Evolutionary conservation across 257 asterid genomes (phyloP), one percentile per base, ranked within the genome.

Genomic region (Fraxinus cuspidata): DNA sequence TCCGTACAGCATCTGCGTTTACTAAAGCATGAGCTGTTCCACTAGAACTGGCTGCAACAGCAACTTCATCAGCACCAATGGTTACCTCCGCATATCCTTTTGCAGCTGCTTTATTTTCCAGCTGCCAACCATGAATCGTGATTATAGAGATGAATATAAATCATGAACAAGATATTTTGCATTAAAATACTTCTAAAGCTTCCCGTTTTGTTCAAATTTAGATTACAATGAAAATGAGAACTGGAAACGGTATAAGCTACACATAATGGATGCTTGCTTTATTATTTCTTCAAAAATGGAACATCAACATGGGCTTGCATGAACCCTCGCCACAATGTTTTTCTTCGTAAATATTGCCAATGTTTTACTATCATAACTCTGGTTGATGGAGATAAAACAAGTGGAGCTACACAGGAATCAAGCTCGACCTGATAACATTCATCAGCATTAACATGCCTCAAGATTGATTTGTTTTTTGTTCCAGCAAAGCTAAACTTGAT

Each of bases 21-120:
- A 90, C 76, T 85, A 92, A 78, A 79, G 98, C 99, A 81, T 94
- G 99, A 18, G 98, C 99, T 15, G 87, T 85, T 78, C 98, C 99
- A 44, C 83, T 80, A 4, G 91, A 87, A 79, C 97, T 90, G 81
- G 88, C 87, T 23, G 91, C 94, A 58, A 94, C 92, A 18, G 89
- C 96, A 76, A 94, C 94, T 85, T 94, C 99, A 80, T 94, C 94
- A 13, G 88, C 86, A 31, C 89, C 89, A 71, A 94, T 78, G 6
- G 80, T 85, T 53, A 89, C 90, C 88, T 92, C 94, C 3, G 88
- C 90, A 76, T 90, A 94, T 67, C 97, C 96, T 73, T 72, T 86
- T 0, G 81, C 66, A 73, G 78, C 77, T 8, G 78, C 87, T 35
- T 72, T 82, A 74, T 92, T 88, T 83, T 94, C 99, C 83, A 94